phyloP scores from a whole-genome alignment of 129 eudicot species.

The Flaveria brownii region DNA sequence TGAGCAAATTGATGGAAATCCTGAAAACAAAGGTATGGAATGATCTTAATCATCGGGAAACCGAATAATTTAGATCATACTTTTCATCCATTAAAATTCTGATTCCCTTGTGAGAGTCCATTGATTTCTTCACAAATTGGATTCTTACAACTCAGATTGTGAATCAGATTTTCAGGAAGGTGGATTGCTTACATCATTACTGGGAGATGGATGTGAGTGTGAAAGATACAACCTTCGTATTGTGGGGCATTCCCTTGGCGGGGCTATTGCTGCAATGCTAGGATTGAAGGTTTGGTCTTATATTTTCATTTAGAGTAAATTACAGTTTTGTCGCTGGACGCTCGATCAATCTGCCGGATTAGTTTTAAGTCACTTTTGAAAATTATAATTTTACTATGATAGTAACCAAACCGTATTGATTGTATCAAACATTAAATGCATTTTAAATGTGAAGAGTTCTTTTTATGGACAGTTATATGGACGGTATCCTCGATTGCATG shows the following conservation, averaged over 20 bases:
- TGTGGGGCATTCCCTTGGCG: slow-evolving; percentile 88
- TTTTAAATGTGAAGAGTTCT: neutral
- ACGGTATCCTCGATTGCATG: slow-evolving; percentile 59
- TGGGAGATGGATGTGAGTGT: slow-evolving; percentile 72
- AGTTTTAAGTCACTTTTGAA: neutral
- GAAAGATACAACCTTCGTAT: slow-evolving; percentile 60
- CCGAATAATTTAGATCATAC: neutral
- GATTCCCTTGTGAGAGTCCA: neutral
- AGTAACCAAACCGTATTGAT: neutral
- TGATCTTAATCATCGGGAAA: neutral
- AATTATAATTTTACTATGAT: neutral
- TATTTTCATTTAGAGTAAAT: neutral
- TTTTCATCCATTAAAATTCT: neutral
- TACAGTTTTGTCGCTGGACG: slow-evolving; percentile 1
- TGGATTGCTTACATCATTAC: slow-evolving; percentile 63
- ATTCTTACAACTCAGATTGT: slow-evolving; percentile 3
- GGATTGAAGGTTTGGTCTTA: slow-evolving; percentile 50
- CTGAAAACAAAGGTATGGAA: slow-evolving; percentile 30
- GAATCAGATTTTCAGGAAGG: slow-evolving; percentile 39
- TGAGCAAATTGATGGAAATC: slow-evolving; percentile 60
- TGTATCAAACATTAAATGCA: slow-evolving; percentile 7
- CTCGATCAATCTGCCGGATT: neutral
- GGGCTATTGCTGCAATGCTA: slow-evolving; percentile 66
- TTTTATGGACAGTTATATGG: slow-evolving; percentile 44
- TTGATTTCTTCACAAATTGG: slow-evolving; percentile 7